Conservation (phyloP, 148 eudicot species). For the Limonium bicolor region DNA sequence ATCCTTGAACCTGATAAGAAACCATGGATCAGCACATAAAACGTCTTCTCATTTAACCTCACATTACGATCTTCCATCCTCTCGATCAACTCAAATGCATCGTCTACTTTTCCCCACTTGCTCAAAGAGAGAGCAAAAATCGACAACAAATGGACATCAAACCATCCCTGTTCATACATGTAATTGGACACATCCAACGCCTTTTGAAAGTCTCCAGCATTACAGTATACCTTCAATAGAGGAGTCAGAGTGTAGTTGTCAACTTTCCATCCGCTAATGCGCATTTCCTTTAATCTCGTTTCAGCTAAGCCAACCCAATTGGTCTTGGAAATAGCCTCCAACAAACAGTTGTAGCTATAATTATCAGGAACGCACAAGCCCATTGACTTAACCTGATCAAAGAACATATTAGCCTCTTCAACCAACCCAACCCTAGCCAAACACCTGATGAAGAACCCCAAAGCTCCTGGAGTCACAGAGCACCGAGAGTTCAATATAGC, state of each 20-base stretch:
- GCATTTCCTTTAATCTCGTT: constrained; percentile 61
- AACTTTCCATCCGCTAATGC: constrained; percentile 21
- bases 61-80: constrained; percentile 37
- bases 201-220: constrained; percentile 44
- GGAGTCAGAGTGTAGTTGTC: constrained; percentile 75
- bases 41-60: constrained; percentile 53
- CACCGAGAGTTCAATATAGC: constrained; percentile 21
- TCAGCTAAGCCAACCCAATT: constrained; percentile 26
- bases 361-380: constrained; percentile 40
- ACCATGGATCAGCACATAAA: constrained; percentile 57
- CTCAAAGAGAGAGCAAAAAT: constrained; percentile 47
- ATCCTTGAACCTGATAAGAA: constrained; percentile 43
- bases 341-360: constrained; percentile 60
- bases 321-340: constrained; percentile 49
- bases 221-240: constrained; percentile 59
- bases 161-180: constrained; percentile 40
- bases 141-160: constrained; percentile 42
- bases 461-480: constrained; percentile 46
- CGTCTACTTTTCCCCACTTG: constrained; percentile 68
- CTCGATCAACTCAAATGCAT: constrained; percentile 56
- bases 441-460: constrained; percentile 64
- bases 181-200: constrained; percentile 43
- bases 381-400: constrained; percentile 37
- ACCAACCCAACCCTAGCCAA: constrained; percentile 48
- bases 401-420: constrained; percentile 44